Conservation (phyloP, 1,139 yeast genomes). For the Candida mesenterica region DNA sequence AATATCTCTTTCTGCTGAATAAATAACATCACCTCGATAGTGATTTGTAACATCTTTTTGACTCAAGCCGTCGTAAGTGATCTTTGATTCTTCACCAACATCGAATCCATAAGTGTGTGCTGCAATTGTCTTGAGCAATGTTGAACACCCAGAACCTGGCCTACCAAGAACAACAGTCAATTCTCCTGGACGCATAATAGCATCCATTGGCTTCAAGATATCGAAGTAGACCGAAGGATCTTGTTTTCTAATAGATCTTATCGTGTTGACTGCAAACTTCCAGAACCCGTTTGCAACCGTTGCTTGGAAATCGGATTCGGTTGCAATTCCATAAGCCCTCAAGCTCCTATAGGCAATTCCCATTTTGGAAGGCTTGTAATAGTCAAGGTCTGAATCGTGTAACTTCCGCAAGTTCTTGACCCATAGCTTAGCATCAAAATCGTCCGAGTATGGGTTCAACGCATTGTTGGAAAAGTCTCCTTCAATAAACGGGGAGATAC, state of each 20-base stretch:
- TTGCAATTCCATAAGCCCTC: conserved; percentile 71
- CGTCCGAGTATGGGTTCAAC: conserved; percentile 41
- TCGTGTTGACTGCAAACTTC: conserved; percentile 16
- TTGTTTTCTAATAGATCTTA: conserved; percentile 19
- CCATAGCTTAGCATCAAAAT: conserved; percentile 69
- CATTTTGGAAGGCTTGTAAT: conserved; percentile 59
- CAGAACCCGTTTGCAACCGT: conserved; percentile 56
- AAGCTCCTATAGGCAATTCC: conserved; percentile 71
- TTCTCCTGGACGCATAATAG: conserved; percentile 66
- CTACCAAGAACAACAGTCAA: conserved; percentile 75
- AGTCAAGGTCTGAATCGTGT: conserved; percentile 56
- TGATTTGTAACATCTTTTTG: conserved; percentile 18
- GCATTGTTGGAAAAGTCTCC: conserved; percentile 14
- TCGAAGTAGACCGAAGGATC: conserved; percentile 39
- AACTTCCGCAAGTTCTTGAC: conserved; percentile 64
- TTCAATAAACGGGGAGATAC: conserved; percentile 35
- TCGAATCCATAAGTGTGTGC: conserved; percentile 72
- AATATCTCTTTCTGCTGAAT: conserved; percentile 27
- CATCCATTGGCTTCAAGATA: conserved; percentile 68
- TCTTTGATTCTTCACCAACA: conserved; percentile 49
- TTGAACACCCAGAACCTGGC: conserved; percentile 86
- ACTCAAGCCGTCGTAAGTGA: conserved; percentile 25
- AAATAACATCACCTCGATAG: conserved; percentile 29
- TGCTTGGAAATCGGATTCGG: conserved; percentile 77
- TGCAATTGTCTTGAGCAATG: conserved; percentile 69